A percentile compares a stretch with the other conserved stretches of the same genome.
Conservation (phyloP, 805 yeast species). For the Starmerella stigmatis region DNA sequence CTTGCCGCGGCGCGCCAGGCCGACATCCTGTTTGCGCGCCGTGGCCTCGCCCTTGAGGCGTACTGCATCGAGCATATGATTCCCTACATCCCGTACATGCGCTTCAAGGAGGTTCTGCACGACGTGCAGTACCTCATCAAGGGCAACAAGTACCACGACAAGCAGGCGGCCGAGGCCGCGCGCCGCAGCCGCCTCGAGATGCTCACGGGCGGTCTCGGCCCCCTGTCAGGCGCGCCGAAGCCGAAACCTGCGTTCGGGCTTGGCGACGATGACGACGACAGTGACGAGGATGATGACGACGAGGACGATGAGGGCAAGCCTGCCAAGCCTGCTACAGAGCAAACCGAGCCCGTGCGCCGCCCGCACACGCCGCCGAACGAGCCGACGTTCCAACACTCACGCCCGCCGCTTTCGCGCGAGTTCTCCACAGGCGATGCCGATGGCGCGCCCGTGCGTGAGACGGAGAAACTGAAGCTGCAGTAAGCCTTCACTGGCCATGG, state of each 20-base stretch:
- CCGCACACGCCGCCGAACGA: conserved; percentile 21
- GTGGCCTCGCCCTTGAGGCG: conserved; percentile 34
- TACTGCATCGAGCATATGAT: conserved; percentile 35
- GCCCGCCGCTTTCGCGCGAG: conserved; percentile 20
- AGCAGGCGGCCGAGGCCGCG: conserved; percentile 21
- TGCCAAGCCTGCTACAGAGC: too few relatives aligned
- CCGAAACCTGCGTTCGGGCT: conserved; percentile 19
- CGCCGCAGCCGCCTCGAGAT: conserved; percentile 20
- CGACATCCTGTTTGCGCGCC: conserved; percentile 37
- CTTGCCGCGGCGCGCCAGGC: conserved; percentile 38
- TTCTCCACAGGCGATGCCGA: conserved; percentile 18
- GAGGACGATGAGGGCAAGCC: neutral
- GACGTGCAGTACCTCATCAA: conserved; percentile 29
- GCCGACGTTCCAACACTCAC: conserved; percentile 12
- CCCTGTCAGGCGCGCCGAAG: conserved; percentile 16
- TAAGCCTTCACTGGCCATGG: neutral
- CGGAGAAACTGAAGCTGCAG: neutral
- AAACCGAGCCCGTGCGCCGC: conserved; percentile 10
- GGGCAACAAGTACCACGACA: conserved; percentile 26
- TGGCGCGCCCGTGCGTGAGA: neutral
- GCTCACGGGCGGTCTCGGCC: conserved; percentile 25
- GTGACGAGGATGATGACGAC: conserved; percentile 15
- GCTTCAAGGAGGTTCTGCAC: conserved; percentile 34
- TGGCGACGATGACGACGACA: conserved; percentile 16
- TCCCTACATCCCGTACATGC: conserved; percentile 36